Conservation (phyloP, 208 protist genomes). For the Trypanosoma conorhini region DNA sequence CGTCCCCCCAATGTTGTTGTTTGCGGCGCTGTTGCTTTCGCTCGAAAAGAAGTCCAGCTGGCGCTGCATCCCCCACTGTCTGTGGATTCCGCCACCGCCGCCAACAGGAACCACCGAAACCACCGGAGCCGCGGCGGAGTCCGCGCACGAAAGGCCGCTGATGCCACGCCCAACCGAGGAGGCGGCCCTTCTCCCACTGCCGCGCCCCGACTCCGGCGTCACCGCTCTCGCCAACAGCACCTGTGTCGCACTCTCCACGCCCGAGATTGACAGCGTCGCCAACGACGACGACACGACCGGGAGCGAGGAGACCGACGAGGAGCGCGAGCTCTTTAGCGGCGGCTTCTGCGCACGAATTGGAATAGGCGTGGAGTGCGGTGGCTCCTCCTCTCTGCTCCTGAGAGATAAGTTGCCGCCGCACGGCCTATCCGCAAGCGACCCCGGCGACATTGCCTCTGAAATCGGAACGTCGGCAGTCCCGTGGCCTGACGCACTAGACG, state of each 20-base stretch:
- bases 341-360: slow-evolving; percentile 9
- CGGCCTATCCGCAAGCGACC: background rate
- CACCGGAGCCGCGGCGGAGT: background rate
- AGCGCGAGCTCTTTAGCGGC: slow-evolving; percentile 5
- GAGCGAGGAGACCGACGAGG: slow-evolving; percentile 11
- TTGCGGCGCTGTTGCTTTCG: background rate
- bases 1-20: background rate
- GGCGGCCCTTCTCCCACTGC: background rate
- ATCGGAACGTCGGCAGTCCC: background rate
- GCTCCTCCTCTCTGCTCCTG: background rate
- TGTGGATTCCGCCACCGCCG: background rate
- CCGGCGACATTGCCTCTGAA: background rate
- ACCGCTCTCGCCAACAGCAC: background rate
- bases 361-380: slow-evolving; percentile 18
- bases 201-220: background rate
- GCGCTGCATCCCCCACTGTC: background rate
- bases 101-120: background rate
- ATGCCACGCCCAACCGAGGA: background rate
- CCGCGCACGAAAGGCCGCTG: background rate
- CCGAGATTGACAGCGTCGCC: slow-evolving; percentile 2
- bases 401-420: no score
- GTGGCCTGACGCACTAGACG: background rate
- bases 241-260: slow-evolving; percentile 4
- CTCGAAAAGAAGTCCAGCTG: slow-evolving; percentile 1
- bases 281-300: slow-evolving; percentile 4